Evolutionary conservation across 1,284 basidiomycete species (phyloP).

Genomic region (Pyrrhoderma lamaoense): DNA sequence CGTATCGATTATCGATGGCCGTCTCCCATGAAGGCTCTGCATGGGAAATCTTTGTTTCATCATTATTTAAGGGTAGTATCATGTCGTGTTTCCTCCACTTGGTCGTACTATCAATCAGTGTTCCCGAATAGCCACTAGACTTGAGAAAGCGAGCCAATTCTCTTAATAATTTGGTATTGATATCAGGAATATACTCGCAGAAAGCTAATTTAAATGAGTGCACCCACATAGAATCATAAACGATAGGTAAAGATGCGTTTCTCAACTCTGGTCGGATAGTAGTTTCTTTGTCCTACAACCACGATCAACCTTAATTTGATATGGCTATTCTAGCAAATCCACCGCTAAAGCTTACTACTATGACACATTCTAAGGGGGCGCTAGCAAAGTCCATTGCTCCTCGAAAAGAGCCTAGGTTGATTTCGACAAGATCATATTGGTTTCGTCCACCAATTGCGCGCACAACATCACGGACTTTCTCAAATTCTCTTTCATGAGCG

Average conservation of each 20-base stretch:
- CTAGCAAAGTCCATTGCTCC: not conserved
- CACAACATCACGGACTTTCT: constrained; percentile 1
- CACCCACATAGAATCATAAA: constrained; percentile 18
- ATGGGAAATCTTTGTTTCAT: not conserved
- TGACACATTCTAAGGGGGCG: constrained; percentile 9
- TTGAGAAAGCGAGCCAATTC: constrained; percentile 11
- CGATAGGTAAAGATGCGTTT: constrained; percentile 10
- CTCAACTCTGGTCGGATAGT: constrained; percentile 16
- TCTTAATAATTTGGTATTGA: too few species aligned
- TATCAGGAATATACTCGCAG: too few species aligned
- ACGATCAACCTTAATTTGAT: too few species aligned
- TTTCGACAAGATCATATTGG: constrained; percentile 10
- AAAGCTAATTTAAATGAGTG: too few species aligned
- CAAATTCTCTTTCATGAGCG: not conserved
- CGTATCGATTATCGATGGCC: not conserved
- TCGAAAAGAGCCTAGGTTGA: not conserved
- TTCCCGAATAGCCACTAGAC: constrained; percentile 14
- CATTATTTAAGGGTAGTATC: too few species aligned
- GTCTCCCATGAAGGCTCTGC: constrained; percentile 9
- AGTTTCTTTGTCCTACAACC: too few species aligned
- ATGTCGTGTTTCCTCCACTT: too few species aligned
- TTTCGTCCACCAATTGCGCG: not conserved
- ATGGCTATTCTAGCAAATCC: too few species aligned
- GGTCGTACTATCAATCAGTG: constrained; percentile 7
- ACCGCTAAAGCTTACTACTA: constrained; percentile 4